phyloP scores from a whole-genome alignment of 2,329 filamentous ascomycete species.

The Neocucurbitaria cava region DNA sequence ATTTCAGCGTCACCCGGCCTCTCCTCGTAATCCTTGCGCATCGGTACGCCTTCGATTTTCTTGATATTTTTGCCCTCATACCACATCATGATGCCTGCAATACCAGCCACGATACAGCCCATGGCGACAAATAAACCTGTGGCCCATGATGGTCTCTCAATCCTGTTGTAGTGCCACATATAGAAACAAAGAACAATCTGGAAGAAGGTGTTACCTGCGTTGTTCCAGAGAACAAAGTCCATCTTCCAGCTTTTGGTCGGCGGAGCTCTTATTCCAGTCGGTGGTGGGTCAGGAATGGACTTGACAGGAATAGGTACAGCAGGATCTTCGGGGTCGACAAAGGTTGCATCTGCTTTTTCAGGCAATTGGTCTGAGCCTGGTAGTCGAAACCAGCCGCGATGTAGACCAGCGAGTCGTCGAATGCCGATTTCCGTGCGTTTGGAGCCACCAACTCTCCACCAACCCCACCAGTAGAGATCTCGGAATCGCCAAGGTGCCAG shows the following conservation, averaged over 20 bases:
- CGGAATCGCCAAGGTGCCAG: conserved; percentile 84
- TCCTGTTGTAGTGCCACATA: conserved; percentile 83
- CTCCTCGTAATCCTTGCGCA: conserved; percentile 32
- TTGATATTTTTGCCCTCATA: conserved; percentile 66
- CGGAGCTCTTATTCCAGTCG: conserved; percentile 74
- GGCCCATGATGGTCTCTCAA: conserved; percentile 77
- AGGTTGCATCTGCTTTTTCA: conserved; percentile 28
- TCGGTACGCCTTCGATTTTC: conserved; percentile 47
- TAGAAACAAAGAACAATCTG: conserved; percentile 76
- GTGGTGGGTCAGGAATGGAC: conserved; percentile 69
- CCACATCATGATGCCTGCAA: conserved; percentile 74
- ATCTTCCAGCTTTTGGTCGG: conserved; percentile 76
- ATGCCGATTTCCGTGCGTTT: conserved; percentile 59
- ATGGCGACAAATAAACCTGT: conserved; percentile 80
- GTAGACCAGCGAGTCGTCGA: conserved; percentile 74
- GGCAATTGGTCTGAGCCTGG: conserved; percentile 67
- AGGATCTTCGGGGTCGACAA: conserved; percentile 47
- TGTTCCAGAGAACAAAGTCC: conserved; percentile 80
- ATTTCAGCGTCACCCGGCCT: conserved; percentile 31
- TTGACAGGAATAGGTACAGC: conserved; percentile 68
- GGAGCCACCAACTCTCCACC: conserved; percentile 64
- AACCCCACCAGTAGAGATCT: conserved; percentile 76
- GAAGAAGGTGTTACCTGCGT: conserved; percentile 79
- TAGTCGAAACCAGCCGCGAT: conserved; percentile 78
- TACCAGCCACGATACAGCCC: conserved; percentile 71